These are phyloP conservation scores for Scutellaria baicalensis DNA, from an alignment of 257 asterid genomes.

Conservation along the genomic window DNA sequence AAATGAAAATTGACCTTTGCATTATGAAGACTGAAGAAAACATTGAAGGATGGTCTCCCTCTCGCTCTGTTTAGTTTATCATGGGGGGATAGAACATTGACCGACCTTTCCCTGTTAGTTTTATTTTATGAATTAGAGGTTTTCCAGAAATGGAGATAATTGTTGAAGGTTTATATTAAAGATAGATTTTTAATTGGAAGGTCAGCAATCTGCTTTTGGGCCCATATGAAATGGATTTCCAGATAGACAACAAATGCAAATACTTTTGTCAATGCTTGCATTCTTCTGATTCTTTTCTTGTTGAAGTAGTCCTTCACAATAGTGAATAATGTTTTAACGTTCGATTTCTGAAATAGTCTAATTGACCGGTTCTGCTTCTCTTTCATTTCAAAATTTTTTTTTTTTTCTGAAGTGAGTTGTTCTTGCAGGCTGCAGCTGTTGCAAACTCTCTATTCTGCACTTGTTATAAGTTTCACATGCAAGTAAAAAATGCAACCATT, in stretches of 20 bases:
- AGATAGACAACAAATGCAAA: background rate
- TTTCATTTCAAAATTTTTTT: constrained; percentile 1
- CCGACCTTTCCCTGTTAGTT: background rate
- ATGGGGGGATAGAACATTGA: no score
- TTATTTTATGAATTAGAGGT: background rate
- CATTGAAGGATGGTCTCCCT: background rate
- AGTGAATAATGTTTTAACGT: background rate
- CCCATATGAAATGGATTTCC: background rate
- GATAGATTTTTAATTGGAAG: background rate
- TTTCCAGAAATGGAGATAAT: background rate
- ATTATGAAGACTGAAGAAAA: background rate
- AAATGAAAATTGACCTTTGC: no score
- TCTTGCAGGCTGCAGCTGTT: constrained; percentile 83
- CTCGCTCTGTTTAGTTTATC: background rate
- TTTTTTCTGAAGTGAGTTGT: constrained; percentile 21
- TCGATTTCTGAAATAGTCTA: background rate
- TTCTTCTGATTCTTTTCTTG: background rate
- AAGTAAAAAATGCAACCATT: constrained; percentile 84
- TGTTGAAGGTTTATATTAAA: background rate
- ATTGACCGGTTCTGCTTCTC: background rate
- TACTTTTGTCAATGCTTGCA: background rate
- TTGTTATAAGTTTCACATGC: constrained; percentile 77
- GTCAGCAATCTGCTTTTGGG: background rate
- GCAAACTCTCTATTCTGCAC: constrained; percentile 74
- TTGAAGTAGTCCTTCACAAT: background rate